phyloP scores from a whole-genome alignment of 2,329 filamentous ascomycete genomes.

The Penicillium sp. region DNA sequence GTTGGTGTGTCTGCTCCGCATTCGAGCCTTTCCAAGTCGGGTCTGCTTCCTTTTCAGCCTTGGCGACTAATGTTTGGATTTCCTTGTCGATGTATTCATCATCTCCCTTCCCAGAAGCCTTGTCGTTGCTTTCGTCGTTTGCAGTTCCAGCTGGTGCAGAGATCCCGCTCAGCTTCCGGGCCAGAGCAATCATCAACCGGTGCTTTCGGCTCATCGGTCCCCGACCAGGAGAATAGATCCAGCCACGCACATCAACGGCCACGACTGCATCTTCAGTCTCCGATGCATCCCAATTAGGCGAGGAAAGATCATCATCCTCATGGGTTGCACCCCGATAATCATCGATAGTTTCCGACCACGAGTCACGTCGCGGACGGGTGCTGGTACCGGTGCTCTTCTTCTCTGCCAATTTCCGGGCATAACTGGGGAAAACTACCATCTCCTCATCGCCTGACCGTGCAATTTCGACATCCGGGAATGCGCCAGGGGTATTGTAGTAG shows the following conservation, averaged over 20 bases:
- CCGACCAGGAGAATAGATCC: slow-evolving; percentile 84
- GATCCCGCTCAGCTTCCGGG: slow-evolving; percentile 82
- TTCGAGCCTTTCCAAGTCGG: slow-evolving; percentile 66
- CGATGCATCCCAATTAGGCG: slow-evolving; percentile 71
- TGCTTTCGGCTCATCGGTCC: slow-evolving; percentile 86
- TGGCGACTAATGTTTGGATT: slow-evolving; percentile 71
- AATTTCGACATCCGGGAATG: slow-evolving; percentile 83
- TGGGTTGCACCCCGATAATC: slow-evolving; percentile 40
- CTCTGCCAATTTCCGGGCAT: slow-evolving; percentile 68
- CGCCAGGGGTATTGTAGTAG: slow-evolving; percentile 62
- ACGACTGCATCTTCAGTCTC: slow-evolving; percentile 83
- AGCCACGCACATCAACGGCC: slow-evolving; percentile 91
- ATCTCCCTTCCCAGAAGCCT: slow-evolving; percentile 45
- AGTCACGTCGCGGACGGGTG: slow-evolving; percentile 29
- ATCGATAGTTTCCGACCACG: slow-evolving; percentile 33
- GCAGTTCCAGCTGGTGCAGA: slow-evolving; percentile 57
- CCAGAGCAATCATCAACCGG: slow-evolving; percentile 79
- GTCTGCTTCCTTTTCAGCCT: slow-evolving; percentile 68
- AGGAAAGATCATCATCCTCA: slow-evolving; percentile 64
- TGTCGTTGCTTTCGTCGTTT: slow-evolving; percentile 39
- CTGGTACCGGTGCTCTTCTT: slow-evolving; percentile 42
- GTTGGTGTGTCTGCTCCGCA: slow-evolving; percentile 40
- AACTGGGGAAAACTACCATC: slow-evolving; percentile 93
- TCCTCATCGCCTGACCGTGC: slow-evolving; percentile 78
- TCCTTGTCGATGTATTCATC: slow-evolving; percentile 70